Evolutionary conservation across 805 yeast species (phyloP).

Genomic region (Cyberlindnera subsufficiens): DNA sequence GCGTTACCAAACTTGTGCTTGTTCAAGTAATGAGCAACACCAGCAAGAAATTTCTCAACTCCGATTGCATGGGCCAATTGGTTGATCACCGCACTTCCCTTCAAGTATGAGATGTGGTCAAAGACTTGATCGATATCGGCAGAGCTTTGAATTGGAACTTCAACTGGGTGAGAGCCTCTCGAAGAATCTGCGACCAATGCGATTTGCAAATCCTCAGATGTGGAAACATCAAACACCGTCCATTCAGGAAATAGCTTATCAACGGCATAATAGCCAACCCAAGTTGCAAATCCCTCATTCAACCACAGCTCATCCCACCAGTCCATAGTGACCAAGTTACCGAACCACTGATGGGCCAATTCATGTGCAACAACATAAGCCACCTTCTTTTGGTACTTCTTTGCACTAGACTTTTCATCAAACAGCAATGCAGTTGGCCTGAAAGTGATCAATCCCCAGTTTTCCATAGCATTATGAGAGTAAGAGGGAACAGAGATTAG

Average conservation of each 20-base stretch:
- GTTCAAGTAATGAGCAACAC: slow-evolving; percentile 71
- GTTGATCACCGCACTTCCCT: slow-evolving; percentile 74
- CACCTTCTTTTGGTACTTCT: slow-evolving; percentile 60
- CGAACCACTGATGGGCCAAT: slow-evolving; percentile 90
- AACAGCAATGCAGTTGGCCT: slow-evolving; percentile 68
- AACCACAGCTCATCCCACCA: slow-evolving; percentile 91
- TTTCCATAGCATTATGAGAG: slow-evolving; percentile 87
- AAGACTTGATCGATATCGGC: slow-evolving; percentile 79
- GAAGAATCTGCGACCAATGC: slow-evolving; percentile 72
- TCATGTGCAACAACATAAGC: slow-evolving; percentile 86
- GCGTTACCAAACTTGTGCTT: slow-evolving; percentile 75
- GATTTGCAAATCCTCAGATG: slow-evolving; percentile 62
- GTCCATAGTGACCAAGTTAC: slow-evolving; percentile 84
- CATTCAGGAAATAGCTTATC: slow-evolving; percentile 72
- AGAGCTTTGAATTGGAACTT: slow-evolving; percentile 72
- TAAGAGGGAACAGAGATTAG: slow-evolving; percentile 77
- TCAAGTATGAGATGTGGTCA: slow-evolving; percentile 76
- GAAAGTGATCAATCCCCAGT: slow-evolving; percentile 78
- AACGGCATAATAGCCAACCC: slow-evolving; percentile 83
- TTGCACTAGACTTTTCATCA: slow-evolving; percentile 62
- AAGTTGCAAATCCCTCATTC: slow-evolving; percentile 85
- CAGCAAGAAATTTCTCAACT: slow-evolving; percentile 65
- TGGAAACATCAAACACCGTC: slow-evolving; percentile 78
- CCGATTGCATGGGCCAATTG: slow-evolving; percentile 76
- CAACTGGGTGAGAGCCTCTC: slow-evolving; percentile 80